Percentiles rank a stretch among this genome's conserved stretches.
These are phyloP conservation scores for Erysimum cheiri DNA, from an alignment of 441 rosid species.

Conservation along the genomic window DNA sequence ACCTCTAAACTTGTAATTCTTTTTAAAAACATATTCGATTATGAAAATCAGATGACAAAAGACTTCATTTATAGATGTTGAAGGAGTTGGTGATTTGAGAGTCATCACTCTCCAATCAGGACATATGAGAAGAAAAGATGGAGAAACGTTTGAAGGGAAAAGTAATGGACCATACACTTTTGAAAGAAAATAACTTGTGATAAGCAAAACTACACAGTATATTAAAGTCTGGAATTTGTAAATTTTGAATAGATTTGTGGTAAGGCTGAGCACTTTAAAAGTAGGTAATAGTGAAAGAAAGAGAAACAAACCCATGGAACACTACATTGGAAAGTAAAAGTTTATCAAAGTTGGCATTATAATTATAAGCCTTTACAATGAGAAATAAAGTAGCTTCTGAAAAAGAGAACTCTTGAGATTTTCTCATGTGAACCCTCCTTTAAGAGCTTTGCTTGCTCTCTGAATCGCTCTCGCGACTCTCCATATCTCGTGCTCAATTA, in stretches of 20 bases:
- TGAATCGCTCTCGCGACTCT: slow-evolving; percentile 81
- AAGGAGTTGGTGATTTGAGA: not conserved
- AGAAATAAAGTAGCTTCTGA: not conserved
- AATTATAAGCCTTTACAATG: not conserved
- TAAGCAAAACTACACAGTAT: not conserved
- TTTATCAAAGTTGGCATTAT: not conserved
- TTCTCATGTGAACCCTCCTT: slow-evolving; percentile 61
- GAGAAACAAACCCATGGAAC: not conserved
- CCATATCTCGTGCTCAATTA: slow-evolving; percentile 82
- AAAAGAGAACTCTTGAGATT: not conserved
- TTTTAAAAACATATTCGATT: not conserved
- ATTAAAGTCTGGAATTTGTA: not conserved
- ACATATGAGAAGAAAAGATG: not conserved
- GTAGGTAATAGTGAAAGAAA: slow-evolving; percentile 9
- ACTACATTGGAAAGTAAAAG: slow-evolving; percentile 13
- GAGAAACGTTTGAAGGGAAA: not conserved
- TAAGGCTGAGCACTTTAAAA: slow-evolving; percentile 9
- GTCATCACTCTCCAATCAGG: not conserved
- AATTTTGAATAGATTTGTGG: not conserved
- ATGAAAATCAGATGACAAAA: not conserved
- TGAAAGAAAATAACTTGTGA: not conserved
- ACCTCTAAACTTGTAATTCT: not conserved
- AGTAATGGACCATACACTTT: not conserved
- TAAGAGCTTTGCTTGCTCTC: slow-evolving; percentile 75
- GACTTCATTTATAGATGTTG: not conserved